Conservation (phyloP, 2,329 filamentous ascomycete species). For the Hymenoscyphus repandus region DNA sequence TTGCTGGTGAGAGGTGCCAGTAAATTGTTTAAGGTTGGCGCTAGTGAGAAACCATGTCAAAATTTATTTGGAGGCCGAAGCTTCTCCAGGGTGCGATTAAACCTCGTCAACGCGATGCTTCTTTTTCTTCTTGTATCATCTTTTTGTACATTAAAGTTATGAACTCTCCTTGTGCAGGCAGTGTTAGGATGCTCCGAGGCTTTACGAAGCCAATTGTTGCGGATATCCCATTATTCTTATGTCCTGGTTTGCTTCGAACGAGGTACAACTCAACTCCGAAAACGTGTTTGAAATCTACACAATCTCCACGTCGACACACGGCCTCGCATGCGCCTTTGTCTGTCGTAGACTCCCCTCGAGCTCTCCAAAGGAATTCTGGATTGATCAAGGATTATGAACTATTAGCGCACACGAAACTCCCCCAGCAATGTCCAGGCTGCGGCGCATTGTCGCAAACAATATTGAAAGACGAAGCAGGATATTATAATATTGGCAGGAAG, state of each 20-base stretch:
- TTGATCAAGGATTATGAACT: neutral
- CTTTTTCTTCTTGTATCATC: neutral
- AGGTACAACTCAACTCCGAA: neutral
- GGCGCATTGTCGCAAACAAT: constrained; percentile 58
- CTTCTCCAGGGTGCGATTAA: neutral
- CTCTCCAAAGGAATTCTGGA: neutral
- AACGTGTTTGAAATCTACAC: no score
- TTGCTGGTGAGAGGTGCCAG: constrained; percentile 3
- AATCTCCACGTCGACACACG: no score
- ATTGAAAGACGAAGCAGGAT: constrained; percentile 47
- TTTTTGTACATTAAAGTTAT: neutral
- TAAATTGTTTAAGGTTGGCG: constrained; percentile 26
- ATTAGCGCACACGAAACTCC: constrained; percentile 34
- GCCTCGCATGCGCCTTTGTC: neutral
- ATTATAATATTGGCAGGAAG: constrained; percentile 48
- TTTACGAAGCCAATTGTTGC: constrained; percentile 14
- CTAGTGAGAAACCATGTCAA: constrained; percentile 22
- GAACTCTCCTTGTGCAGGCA: constrained; percentile 16
- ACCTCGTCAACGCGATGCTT: neutral
- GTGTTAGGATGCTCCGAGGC: constrained; percentile 13
- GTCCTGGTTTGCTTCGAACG: constrained; percentile 35
- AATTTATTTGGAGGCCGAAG: constrained; percentile 14
- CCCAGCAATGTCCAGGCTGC: constrained; percentile 57
- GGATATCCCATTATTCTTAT: constrained; percentile 44
- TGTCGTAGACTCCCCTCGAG: neutral